A percentile compares a stretch with the other conserved stretches of the same genome.
phyloP scores from a whole-genome alignment of 2,329 filamentous ascomycete species.

The Chaetomiaceae sp. region DNA sequence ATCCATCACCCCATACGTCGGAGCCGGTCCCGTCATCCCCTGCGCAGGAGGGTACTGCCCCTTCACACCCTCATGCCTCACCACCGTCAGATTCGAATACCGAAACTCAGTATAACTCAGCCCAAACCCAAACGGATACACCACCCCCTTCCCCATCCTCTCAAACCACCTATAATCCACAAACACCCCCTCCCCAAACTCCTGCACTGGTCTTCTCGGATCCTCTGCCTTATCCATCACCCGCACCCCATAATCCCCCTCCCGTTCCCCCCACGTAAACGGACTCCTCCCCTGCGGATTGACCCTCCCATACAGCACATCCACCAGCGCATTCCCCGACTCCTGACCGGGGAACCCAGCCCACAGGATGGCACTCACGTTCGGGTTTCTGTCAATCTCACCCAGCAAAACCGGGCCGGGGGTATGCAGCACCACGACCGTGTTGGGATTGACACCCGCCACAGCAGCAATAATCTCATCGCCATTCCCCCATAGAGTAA shows the following conservation, averaged over 20 bases:
- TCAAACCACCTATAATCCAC: conserved; percentile 77
- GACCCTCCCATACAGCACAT: conserved; percentile 45
- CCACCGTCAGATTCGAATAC: conserved; percentile 27
- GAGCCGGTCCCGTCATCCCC: conserved; percentile 46
- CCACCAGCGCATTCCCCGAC: conserved; percentile 43
- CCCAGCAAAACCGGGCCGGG: conserved; percentile 60
- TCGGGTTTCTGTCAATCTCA: conserved; percentile 54
- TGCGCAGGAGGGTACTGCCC: conserved; percentile 39
- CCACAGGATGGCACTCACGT: conserved; percentile 52
- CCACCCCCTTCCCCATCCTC: conserved; percentile 53
- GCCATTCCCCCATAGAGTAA: conserved; percentile 70
- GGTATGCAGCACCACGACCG: conserved; percentile 51
- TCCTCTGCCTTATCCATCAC: conserved; percentile 49
- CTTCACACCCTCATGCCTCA: conserved; percentile 28
- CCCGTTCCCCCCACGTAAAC: conserved; percentile 71
- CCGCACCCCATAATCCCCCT: conserved; percentile 69
- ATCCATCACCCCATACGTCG: conserved; percentile 36
- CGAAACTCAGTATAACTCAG: conserved; percentile 73
- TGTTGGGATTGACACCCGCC: conserved; percentile 53
- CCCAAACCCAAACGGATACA: conserved; percentile 75
- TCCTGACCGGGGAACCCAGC: conserved; percentile 54
- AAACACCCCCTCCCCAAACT: conserved; percentile 71
- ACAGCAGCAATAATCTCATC: conserved; percentile 69
- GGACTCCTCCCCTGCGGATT: conserved; percentile 67
- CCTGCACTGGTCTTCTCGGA: conserved; percentile 55